phyloP scores from a whole-genome alignment of 1,139 yeast species.

The Diutina neorugosa region DNA sequence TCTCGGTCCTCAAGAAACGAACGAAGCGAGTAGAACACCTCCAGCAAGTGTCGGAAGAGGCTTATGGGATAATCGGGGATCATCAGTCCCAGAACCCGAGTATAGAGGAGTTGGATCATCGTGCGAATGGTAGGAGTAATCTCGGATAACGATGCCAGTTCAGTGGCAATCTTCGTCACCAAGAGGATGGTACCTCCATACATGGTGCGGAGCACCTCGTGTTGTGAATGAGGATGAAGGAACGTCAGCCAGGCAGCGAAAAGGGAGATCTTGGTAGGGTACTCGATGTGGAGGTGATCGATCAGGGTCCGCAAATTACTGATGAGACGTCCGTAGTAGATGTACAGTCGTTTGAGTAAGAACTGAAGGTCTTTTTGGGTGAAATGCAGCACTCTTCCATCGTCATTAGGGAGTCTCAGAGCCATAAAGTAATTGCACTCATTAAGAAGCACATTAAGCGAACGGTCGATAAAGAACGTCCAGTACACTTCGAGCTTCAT shows the following conservation, averaged over 20 bases:
- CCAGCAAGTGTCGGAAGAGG: not conserved
- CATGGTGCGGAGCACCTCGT: not conserved
- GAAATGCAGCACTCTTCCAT: not conserved
- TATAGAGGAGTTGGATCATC: not conserved
- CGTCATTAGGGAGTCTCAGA: not conserved
- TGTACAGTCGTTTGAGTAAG: not conserved
- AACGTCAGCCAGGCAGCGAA: conserved; percentile 4
- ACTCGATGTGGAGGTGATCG: conserved; percentile 1
- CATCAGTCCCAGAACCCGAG: not conserved
- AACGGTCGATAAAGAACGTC: not conserved
- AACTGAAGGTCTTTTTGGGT: not conserved
- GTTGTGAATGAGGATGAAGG: not conserved
- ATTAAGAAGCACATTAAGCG: not conserved
- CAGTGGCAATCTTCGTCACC: not conserved
- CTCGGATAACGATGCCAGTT: not conserved
- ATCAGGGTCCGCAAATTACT: not conserved
- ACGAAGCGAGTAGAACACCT: not conserved
- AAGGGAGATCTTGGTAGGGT: not conserved
- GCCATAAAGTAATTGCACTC: not conserved
- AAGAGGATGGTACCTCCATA: not conserved
- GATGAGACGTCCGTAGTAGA: not conserved
- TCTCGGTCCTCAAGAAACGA: not conserved
- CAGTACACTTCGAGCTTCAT: not conserved
- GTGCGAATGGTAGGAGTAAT: not conserved
- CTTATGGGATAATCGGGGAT: not conserved